Percentiles rank a stretch among this genome's conserved stretches.
These are phyloP conservation scores for Backusella circina DNA, from an alignment of 192 early-diverging fungal species.

Conservation along the genomic window DNA sequence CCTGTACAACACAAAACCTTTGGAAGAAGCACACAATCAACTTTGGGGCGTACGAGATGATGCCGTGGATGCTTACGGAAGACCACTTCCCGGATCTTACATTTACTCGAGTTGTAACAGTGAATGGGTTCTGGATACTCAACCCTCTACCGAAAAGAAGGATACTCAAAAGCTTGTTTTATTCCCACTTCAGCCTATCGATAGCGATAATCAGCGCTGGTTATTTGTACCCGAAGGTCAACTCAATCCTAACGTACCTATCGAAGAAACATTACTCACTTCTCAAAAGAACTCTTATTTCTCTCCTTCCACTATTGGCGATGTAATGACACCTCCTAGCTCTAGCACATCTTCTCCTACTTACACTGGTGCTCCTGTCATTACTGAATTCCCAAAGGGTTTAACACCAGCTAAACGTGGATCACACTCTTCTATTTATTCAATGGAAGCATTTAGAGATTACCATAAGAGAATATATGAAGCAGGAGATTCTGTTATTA, in stretches of 20 bases:
- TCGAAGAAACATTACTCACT: not conserved
- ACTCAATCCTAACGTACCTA: not conserved
- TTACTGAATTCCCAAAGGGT: not conserved
- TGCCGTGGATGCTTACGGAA: conserved; percentile 10
- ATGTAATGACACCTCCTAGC: not conserved
- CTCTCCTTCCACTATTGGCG: not conserved
- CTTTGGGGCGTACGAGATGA: conserved; percentile 22
- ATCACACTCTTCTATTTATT: conserved; percentile 15
- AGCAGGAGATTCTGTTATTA: conserved; percentile 13
- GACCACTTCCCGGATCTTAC: conserved; percentile 16
- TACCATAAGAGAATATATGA: conserved; percentile 21
- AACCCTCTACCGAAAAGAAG: not conserved
- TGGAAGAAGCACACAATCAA: conserved; percentile 29
- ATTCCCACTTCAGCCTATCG: conserved; percentile 25
- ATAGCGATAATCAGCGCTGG: conserved; percentile 32
- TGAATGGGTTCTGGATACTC: conserved; percentile 34
- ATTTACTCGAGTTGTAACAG: conserved; percentile 23
- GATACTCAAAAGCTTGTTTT: conserved; percentile 19
- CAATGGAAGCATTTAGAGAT: conserved; percentile 29
- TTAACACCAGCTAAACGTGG: conserved; percentile 25
- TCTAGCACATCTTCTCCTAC: conserved; percentile 1
- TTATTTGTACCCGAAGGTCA: conserved; percentile 18
- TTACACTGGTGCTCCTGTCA: not conserved
- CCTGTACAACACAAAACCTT: conserved; percentile 21
- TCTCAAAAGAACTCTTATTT: not conserved